phyloP scores from a whole-genome alignment of 495 filamentous ascomycete species.

The Schizothecium vesticola region DNA sequence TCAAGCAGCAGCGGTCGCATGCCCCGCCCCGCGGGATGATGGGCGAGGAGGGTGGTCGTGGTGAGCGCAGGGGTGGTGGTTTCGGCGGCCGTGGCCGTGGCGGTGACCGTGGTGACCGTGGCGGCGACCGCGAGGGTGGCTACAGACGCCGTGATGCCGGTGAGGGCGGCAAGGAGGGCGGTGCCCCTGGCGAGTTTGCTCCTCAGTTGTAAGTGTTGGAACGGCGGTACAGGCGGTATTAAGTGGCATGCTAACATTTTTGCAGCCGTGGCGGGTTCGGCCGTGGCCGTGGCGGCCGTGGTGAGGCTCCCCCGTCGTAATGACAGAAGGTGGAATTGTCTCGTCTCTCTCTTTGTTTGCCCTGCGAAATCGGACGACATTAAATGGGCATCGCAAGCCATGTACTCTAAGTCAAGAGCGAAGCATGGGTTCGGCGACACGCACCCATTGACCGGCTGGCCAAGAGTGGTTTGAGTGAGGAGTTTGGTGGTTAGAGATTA shows the following conservation, averaged over 20 bases:
- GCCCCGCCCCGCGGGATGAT: slow-evolving; percentile 98
- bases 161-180: slow-evolving; percentile 84
- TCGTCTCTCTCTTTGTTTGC: slow-evolving; percentile 34
- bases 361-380: slow-evolving; percentile 21
- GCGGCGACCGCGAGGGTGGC: slow-evolving; percentile 83
- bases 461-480: slow-evolving; percentile 33
- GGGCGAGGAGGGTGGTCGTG: slow-evolving; percentile 81
- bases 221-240: background rate
- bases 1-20: slow-evolving; percentile 99
- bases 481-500: slow-evolving; percentile 39
- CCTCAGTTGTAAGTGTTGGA: slow-evolving; percentile 69
- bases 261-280: slow-evolving; percentile 82
- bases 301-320: slow-evolving; percentile 64
- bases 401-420: slow-evolving; percentile 45
- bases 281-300: slow-evolving; percentile 79
- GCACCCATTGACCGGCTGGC: slow-evolving; percentile 28
- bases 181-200: slow-evolving; percentile 89
- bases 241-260: slow-evolving; percentile 24
- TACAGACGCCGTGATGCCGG: slow-evolving; percentile 84
- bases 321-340: slow-evolving; percentile 24
- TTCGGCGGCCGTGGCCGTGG: slow-evolving; percentile 58
- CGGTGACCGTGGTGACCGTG: slow-evolving; percentile 61
- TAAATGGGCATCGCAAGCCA: slow-evolving; percentile 42
- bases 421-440: slow-evolving; percentile 27
- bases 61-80: slow-evolving; percentile 59